These are phyloP conservation scores for Vaccinium myrtillus DNA, from an alignment of 148 eudicot genomes.

Conservation along the genomic window DNA sequence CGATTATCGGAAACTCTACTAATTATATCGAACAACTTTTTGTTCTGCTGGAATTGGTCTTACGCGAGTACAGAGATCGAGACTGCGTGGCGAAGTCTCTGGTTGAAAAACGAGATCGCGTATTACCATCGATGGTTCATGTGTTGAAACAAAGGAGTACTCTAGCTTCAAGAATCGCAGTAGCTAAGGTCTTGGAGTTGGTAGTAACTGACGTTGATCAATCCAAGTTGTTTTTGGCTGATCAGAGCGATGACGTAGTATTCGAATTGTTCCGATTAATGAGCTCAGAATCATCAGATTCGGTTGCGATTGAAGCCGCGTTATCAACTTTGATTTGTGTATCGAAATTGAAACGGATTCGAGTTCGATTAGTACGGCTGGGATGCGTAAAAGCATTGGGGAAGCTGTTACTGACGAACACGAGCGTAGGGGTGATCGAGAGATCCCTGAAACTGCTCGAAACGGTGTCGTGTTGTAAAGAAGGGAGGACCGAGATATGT, in stretches of 20 bases:
- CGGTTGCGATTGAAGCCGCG: constrained; percentile 19
- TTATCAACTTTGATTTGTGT: constrained; percentile 32
- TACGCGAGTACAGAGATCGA: constrained; percentile 16
- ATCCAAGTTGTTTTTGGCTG: constrained; percentile 25
- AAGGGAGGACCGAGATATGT: constrained; percentile 55
- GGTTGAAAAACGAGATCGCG: neutral
- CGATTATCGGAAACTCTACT: neutral
- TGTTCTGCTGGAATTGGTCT: constrained; percentile 28
- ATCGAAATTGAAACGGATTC: constrained; percentile 31
- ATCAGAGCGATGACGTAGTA: constrained; percentile 19
- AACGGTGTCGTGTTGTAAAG: constrained; percentile 42
- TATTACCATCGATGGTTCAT: constrained; percentile 4
- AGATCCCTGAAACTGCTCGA: constrained; percentile 41
- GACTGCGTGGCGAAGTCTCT: neutral
- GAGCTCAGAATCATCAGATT: constrained; percentile 11
- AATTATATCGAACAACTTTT: constrained; percentile 34
- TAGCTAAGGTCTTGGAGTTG: constrained; percentile 31
- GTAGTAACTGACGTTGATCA: constrained; percentile 19
- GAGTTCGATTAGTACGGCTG: constrained; percentile 33
- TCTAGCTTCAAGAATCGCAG: constrained; percentile 26
- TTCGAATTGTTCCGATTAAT: constrained; percentile 22
- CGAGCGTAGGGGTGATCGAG: constrained; percentile 25
- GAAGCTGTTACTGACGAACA: constrained; percentile 14
- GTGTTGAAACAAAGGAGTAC: constrained; percentile 24
- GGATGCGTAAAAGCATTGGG: constrained; percentile 38